Evolutionary conservation across 805 yeast genomes (phyloP), one percentile per base, ranked within the genome.

Genomic region (Saturnispora silvae): DNA sequence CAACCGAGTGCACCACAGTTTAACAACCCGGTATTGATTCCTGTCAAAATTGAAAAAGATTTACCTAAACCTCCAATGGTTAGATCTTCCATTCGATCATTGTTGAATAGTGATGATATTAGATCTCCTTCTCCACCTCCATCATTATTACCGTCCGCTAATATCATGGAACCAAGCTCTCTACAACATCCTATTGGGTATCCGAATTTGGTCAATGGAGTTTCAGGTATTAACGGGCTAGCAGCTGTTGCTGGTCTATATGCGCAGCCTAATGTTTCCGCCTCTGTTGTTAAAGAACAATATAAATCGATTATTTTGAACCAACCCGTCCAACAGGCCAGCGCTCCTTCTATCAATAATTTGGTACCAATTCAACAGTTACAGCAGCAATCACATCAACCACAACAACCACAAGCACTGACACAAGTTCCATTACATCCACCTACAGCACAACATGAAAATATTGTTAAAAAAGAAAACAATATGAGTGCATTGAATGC

Each of bases 401-500:
- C 3, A 24, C 37, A 14, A 13, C 34, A 31, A 14, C 17, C 28
- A 23, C 35, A 16, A 22, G 14, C n/a, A 31, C n/a, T n/a, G n/a
- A n/a, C n/a, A n/a, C n/a, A n/a, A n/a, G n/a, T n/a, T n/a, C n/a
- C n/a, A n/a, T n/a, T n/a, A n/a, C 30, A 31, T 11, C 27, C 18
- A 23, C 33, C 5, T 10, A 9, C 9, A 20, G 27, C 3, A 24
- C 37, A 14, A 13, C 34, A 31, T 9, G 10, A 18, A 23, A 27
- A 16, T 19, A 15, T 10, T 29, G 17, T 4, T 24, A 22, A 31
- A 39, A 23, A 34, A 29, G 35, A 31, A 5, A 44, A 44, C 17
- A 57, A 54, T 3, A 40, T 57, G 38, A 58, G 61, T 42, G 60
- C 64, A 1, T 45, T 59, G 11, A 62, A 57, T 42, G 62, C 64